Base-by-base conservation (phyloP, 768 basidiomycete genomes). In the Boletales sp. region DNA sequence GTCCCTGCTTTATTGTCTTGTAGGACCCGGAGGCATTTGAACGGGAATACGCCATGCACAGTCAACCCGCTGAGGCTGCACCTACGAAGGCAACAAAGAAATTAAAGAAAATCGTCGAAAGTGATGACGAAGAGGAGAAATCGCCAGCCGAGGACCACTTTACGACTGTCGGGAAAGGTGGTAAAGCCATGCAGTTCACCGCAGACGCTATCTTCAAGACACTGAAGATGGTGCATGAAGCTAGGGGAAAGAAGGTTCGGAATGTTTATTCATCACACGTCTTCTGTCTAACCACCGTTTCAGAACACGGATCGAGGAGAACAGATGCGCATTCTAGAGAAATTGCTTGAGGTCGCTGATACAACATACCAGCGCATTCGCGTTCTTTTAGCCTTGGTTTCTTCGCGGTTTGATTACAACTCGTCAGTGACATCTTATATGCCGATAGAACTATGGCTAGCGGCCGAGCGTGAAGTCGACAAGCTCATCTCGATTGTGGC, bases 361-460 rank as follows among this genome's bases (percentile, higher is more conserved):
- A 95, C 93, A 5, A 73, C 90, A 0, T 99, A 99, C 68, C 92
- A 95, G 64, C 84, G 84, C 57, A 94, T 99, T 53, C 87, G 96
- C 48, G 92, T 99, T 31, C 83, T 98, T 32, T 82, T 99, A 45
- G 88, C 94, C 14, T 81, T 98, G 48, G 82, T 98, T 59, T 93
- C 94, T 3, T 90, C 94, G 9, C 88, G 94, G 39, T 96, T 98
- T 66, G 96, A 99, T 72, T 98, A 96, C 75, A 94, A 93, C 67
- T 86, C 91, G 19, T 90, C 86, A 18, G 80, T 87, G 49, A 75
- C 87, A 8, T 81, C 85, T 2, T 84, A 92, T 64, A 96, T 99
- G 87, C 93, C 96, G 8, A 75, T 86, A 52, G 94, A 97, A 35
- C 79, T 91, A 41, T 98, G 96, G 96, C 66, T 86, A 8, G 75